Base-by-base conservation (phyloP, 306 rosid genomes). In the Benincasa hispida region DNA sequence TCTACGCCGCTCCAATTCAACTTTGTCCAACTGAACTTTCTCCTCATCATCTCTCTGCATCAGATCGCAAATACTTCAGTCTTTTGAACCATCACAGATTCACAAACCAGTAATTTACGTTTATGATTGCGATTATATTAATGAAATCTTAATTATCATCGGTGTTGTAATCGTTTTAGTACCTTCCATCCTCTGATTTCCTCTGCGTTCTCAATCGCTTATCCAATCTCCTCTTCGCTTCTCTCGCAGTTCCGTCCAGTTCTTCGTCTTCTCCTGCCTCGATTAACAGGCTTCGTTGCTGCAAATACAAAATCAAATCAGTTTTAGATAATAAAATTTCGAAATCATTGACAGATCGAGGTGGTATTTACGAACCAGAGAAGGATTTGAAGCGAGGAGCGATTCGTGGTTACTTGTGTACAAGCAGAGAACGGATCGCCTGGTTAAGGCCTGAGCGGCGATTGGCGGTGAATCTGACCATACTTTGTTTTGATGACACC, bases 211-310 rank as follows among this genome's bases (percentile, higher is more conserved):
- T 80, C 8, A 94, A 74, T 81, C 77, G 89, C 69, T 82, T 83
- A 83, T 94, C 97, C 65, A 94, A 74, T 79, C 95, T 91, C 80
- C 73, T 86, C 79, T 87, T 94, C 63, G 98, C 98, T 76, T 85
- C 95, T 75, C 81, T 82, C 10, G 92, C 96, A 18, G 69, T 80
- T 22, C 65, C 87, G 35, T 83, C 97, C 55, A 94, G 85, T 42
- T 87, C 79, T 57, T 85, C 90, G 55, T 90, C 90, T 61, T 74
- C 69, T 75, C 18, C 14, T 59, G 75, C 78, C 77, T 85, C 82
- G 24, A 76, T 77, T 14, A 60, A 15, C 55, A 81, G 10, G 80
- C 75, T 84, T 58, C 89, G 74, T 45, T 83, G 69, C 92, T 89
- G 75, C 30, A 30, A 27, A 17, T 1, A 12, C 2, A 10, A 74